phyloP scores from a whole-genome alignment of 2,329 filamentous ascomycete genomes.

The Aspergillus pseudotamarii region DNA sequence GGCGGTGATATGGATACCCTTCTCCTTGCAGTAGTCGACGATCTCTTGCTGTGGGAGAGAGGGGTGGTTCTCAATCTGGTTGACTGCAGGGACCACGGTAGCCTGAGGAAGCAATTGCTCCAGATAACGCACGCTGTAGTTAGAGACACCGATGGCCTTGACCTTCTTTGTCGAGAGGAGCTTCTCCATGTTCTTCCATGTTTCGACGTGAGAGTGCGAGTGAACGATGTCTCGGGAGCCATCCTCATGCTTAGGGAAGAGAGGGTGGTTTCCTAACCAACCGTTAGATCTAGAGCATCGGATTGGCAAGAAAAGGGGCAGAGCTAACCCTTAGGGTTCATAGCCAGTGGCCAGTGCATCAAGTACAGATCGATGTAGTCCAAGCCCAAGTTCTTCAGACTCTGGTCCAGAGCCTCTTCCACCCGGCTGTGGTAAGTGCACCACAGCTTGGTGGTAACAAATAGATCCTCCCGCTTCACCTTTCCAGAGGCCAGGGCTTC shows the following conservation, averaged over 20 bases:
- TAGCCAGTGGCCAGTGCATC: conserved; percentile 78
- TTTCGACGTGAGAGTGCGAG: conserved; percentile 71
- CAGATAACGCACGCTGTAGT: conserved; percentile 59
- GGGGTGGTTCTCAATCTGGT: conserved; percentile 82
- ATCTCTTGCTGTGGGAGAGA: conserved; percentile 62
- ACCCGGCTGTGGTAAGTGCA: conserved; percentile 74
- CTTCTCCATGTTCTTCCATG: conserved; percentile 72
- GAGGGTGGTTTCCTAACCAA: conserved; percentile 36
- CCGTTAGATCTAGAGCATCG: conserved; percentile 4
- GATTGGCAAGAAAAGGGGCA: background rate
- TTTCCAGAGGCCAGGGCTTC: conserved; percentile 70
- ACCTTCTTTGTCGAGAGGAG: conserved; percentile 58
- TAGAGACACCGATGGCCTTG: conserved; percentile 61
- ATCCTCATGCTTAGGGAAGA: conserved; percentile 73
- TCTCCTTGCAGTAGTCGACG: conserved; percentile 53
- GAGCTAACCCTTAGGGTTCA: conserved; percentile 70
- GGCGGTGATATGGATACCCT: conserved; percentile 56
- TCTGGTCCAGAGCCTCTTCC: conserved; percentile 71
- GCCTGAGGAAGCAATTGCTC: conserved; percentile 60
- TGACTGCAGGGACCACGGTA: conserved; percentile 66
- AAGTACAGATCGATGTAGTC: conserved; percentile 82
- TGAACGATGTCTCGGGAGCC: conserved; percentile 73
- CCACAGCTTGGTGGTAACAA: conserved; percentile 86
- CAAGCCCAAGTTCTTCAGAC: conserved; percentile 71
- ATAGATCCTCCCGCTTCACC: conserved; percentile 75